Evolutionary conservation across 345 rosid genomes (phyloP).

Genomic region (Anacardium occidentale): DNA sequence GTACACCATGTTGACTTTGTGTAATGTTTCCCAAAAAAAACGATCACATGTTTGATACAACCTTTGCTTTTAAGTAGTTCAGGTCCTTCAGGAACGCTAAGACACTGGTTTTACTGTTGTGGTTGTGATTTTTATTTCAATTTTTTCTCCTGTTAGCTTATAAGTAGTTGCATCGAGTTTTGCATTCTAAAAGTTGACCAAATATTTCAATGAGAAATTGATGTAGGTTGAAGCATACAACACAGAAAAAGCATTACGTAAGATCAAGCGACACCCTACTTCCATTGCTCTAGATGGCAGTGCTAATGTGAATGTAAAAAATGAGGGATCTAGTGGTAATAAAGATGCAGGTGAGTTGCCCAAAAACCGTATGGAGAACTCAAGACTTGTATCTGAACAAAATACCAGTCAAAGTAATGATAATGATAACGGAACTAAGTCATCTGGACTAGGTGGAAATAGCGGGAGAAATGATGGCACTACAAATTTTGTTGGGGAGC

Average conservation of each 20-base stretch:
- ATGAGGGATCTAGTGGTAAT: slow-evolving; percentile 21
- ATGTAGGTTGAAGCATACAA: slow-evolving; percentile 64
- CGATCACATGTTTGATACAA: neutral
- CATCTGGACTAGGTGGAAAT: slow-evolving; percentile 30
- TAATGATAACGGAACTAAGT: slow-evolving; percentile 26
- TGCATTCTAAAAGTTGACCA: neutral
- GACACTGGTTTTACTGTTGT: neutral
- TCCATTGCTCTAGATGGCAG: slow-evolving; percentile 32
- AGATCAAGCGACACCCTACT: slow-evolving; percentile 77
- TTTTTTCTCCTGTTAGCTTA: slow-evolving; percentile 1
- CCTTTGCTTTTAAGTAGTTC: neutral
- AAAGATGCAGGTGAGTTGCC: slow-evolving; percentile 26
- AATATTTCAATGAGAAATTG: slow-evolving; percentile 15
- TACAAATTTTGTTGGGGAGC: slow-evolving; percentile 33
- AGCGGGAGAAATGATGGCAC: slow-evolving; percentile 27
- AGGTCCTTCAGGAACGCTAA: neutral
- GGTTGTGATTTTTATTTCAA: neutral
- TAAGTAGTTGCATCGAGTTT: slow-evolving; percentile 3
- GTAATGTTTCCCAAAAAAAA: neutral
- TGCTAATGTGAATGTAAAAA: slow-evolving; percentile 23
- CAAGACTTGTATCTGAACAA: slow-evolving; percentile 35
- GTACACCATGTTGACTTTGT: neutral
- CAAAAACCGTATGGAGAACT: slow-evolving; percentile 29
- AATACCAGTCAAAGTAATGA: slow-evolving; percentile 25
- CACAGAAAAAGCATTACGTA: slow-evolving; percentile 61